Conservation (phyloP, 331 rosid species). For the Arachis monticola region DNA sequence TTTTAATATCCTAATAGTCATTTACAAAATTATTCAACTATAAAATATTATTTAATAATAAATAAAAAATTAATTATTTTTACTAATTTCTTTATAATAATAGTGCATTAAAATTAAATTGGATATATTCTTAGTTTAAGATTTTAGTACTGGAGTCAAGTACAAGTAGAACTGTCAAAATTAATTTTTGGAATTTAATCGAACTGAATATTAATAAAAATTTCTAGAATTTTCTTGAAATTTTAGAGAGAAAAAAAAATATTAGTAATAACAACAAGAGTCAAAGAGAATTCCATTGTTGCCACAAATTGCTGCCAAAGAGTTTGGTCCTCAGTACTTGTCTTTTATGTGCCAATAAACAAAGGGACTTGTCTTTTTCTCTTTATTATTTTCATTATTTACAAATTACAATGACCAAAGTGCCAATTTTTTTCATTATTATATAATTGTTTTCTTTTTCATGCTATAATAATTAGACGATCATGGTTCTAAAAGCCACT, state of each 20-base stretch:
- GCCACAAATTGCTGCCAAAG: constrained; percentile 28
- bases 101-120: no score
- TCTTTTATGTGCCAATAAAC: neutral
- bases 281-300: neutral
- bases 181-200: no score
- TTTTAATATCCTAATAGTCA: no score
- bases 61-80: no score
- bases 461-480: constrained; percentile 19
- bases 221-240: neutral
- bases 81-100: no score
- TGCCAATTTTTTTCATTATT: neutral
- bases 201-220: no score
- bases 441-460: neutral
- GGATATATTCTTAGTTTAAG: no score
- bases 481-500: neutral
- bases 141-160: no score
- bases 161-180: no score
- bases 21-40: no score
- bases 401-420: neutral
- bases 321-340: constrained; percentile 10
- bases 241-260: neutral
- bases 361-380: constrained; percentile 27
- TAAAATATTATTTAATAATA: no score
- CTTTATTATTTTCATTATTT: neutral
- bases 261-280: neutral